Evolutionary conservation across 106 monocot species (phyloP).

Genomic region (Dioscorea zingiberensis): DNA sequence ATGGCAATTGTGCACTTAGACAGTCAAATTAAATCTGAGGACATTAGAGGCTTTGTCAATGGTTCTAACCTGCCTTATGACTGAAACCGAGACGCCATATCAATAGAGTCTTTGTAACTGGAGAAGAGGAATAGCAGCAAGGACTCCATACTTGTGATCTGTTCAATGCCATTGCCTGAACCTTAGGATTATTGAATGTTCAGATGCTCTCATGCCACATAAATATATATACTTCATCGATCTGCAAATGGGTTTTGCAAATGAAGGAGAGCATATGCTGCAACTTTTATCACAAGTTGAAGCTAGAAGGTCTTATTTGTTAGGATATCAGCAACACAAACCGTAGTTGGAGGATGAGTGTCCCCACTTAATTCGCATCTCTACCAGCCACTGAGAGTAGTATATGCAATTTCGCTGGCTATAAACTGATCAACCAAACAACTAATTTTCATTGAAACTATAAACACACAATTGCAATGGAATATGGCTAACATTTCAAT

Average conservation of each 20-base stretch:
- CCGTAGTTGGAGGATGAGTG: no score
- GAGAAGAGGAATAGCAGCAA: conserved; percentile 1
- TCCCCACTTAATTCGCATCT: no score
- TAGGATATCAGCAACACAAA: no score
- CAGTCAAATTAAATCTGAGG: no score
- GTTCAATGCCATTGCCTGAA: conserved; percentile 22
- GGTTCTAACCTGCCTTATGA: conserved; percentile 11
- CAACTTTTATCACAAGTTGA: not conserved
- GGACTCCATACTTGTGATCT: conserved; percentile 16
- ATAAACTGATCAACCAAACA: no score
- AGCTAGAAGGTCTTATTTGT: not conserved
- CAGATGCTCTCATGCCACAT: not conserved
- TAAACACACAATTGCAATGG: no score
- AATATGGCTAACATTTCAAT: no score
- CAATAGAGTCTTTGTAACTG: conserved; percentile 4
- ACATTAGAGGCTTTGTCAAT: not conserved
- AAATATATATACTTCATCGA: conserved; percentile 31
- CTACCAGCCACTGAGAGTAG: no score
- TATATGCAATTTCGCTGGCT: no score
- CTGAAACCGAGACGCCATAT: conserved; percentile 11
- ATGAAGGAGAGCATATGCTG: conserved; percentile 18
- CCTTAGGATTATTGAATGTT: not conserved
- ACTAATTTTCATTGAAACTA: no score
- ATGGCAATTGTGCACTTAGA: no score
- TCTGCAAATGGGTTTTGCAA: conserved; percentile 12